Evolutionary conservation across 495 filamentous ascomycete genomes (phyloP), one percentile per base, ranked within the genome.

Genomic region (Talaromyces trachyspermus): DNA sequence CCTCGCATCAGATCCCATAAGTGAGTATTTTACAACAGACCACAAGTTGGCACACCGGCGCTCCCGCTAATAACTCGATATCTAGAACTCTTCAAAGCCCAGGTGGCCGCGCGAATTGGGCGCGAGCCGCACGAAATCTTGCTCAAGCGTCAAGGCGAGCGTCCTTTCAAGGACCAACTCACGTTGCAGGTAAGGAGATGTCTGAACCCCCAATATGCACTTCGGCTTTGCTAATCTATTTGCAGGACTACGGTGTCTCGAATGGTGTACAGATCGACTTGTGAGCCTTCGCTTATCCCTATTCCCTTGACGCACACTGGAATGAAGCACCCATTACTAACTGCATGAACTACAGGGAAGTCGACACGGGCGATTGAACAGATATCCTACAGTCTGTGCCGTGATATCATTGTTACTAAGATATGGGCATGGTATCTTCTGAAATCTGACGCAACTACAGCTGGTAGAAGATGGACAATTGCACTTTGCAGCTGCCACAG

Each of bases 191-290:
- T 46, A 26, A 43, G 17, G 22, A 10, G 4, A 9, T 8, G n/a
- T 5, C 33, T 12, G 14, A 2, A 37, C n/a, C 2, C 18, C 12
- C 20, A 10, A 6, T 19, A 36, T 11, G 3, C 18, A 9, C 17
- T 42, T 37, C 25, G 23, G 19, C 14, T 24, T 20, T 14, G 23
- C 44, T 46, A 24, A 46, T 30, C 14, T 46, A 24, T 24, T 64
- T 95, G 53, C 86, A 81, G 55, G 89, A 95, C 70, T 96, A 95
- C 71, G 87, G 86, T 30, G 78, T 96, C 54, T 84, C 82, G 61
- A 88, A 86, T 65, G 89, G 89, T 35, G 87, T 91, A 54, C 88
- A 95, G 66, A 63, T 95, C 59, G 88, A 95, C 68, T 68, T 95
- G 70, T 71, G 68, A 71, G 72, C 54, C 35, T 50, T 53, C 51